These are phyloP conservation scores for Naegleria fowleri DNA, from an alignment of 208 protist genomes.

Conservation along the genomic window DNA sequence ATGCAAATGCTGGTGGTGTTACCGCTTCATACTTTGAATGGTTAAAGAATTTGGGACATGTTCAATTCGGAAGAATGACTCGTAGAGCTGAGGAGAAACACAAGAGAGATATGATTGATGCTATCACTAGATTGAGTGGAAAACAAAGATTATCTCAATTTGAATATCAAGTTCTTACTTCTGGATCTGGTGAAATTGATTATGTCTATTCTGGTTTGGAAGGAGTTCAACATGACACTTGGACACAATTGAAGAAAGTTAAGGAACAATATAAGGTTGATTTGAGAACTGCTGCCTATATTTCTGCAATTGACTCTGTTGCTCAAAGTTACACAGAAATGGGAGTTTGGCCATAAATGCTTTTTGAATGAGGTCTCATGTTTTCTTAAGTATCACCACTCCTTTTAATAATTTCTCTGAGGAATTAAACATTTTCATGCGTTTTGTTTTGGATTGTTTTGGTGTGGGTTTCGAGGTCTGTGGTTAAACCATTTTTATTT, in stretches of 20 bases:
- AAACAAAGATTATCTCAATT: not conserved
- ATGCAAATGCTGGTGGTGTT: constrained; percentile 71
- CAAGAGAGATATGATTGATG: constrained; percentile 14
- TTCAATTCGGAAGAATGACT: constrained; percentile 62
- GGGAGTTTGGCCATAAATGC: constrained; percentile 31
- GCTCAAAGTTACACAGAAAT: not conserved
- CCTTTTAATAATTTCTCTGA: no score
- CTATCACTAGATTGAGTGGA: constrained; percentile 4
- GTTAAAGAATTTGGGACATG: constrained; percentile 74
- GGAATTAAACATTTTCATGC: no score
- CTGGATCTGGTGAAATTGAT: constrained; percentile 61
- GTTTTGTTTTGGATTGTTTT: no score
- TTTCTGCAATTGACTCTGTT: constrained; percentile 36
- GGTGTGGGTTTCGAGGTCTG: no score
- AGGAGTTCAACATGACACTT: constrained; percentile 64
- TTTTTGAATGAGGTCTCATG: not conserved
- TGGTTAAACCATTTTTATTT: no score
- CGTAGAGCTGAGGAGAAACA: constrained; percentile 33
- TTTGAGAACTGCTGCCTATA: constrained; percentile 33
- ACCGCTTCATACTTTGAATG: constrained; percentile 77
- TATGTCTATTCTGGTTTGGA: constrained; percentile 67
- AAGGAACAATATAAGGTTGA: constrained; percentile 45
- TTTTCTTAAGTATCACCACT: no score
- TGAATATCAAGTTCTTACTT: constrained; percentile 46
- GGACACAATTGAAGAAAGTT: constrained; percentile 46